Conservation (phyloP, 176 grass and related monocot genomes). For the Alopecurus myosuroides region DNA sequence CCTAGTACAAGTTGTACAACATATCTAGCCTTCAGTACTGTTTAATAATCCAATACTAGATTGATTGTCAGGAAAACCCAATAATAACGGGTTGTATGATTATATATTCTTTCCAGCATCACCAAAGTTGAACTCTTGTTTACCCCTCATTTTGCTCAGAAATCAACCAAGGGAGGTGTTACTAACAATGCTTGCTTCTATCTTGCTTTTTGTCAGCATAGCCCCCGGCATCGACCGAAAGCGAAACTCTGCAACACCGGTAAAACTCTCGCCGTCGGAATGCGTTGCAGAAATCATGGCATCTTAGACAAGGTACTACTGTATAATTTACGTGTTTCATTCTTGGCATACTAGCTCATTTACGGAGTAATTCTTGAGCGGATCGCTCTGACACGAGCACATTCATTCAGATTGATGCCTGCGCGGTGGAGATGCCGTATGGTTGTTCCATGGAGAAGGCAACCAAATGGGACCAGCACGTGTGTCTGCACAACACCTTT, state of each 20-base stretch:
- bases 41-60: too few species aligned
- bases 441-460: slow-evolving; percentile 38
- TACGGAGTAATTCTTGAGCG: background rate
- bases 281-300: background rate
- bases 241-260: background rate
- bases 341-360: background rate
- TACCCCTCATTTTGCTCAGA: background rate
- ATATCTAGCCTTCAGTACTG: background rate
- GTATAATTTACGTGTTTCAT: background rate
- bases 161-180: background rate
- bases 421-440: background rate
- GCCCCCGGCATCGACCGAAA: background rate
- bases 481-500: background rate
- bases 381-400: background rate
- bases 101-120: background rate
- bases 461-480: slow-evolving; percentile 47
- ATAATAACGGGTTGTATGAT: background rate
- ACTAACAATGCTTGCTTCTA: background rate
- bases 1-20: too few species aligned
- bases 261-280: background rate
- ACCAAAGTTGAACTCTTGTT: background rate
- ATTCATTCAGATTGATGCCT: slow-evolving; percentile 28
- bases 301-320: slow-evolving; percentile 28
- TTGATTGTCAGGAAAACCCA: background rate
- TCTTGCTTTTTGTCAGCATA: background rate